phyloP scores from a whole-genome alignment of 192 early-diverging fungal genomes.

The Backusella macrospora region DNA sequence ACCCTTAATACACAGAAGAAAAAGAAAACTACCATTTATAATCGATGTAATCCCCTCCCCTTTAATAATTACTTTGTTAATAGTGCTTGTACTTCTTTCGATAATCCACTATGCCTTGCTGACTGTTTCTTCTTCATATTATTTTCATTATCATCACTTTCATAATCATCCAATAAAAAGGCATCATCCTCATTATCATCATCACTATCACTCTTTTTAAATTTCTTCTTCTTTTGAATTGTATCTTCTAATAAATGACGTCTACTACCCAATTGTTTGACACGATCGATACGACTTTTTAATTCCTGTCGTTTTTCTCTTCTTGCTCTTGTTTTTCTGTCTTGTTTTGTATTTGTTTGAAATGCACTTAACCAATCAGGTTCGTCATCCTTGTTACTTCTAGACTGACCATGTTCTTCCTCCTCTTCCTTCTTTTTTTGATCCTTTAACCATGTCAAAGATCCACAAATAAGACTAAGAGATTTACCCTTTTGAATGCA shows the following conservation, averaged over 20 bases:
- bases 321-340: conserved; percentile 18
- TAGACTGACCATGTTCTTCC: not conserved
- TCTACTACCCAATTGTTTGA: not conserved
- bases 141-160: conserved; percentile 53
- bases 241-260: conserved; percentile 3
- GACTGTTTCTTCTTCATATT: not conserved
- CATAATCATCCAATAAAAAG: conserved; percentile 64
- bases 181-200: conserved; percentile 42
- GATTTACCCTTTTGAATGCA: conserved; percentile 73
- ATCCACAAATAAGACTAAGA: conserved; percentile 83
- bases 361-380: conserved; percentile 54
- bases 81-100: conserved; percentile 59
- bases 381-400: conserved; percentile 10
- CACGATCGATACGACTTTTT: conserved; percentile 38
- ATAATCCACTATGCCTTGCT: conserved; percentile 44
- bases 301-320: conserved; percentile 25
- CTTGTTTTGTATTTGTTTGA: conserved; percentile 15
- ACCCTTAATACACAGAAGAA: not conserved
- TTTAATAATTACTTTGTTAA: conserved; percentile 48
- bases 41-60: not conserved
- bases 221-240: conserved; percentile 23
- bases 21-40: not conserved
- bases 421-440: conserved; percentile 28
- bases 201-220: not conserved
- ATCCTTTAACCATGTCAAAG: conserved; percentile 80